Percentiles rank a stretch among this genome's conserved stretches.
Conservation (phyloP, 148 eudicot species). For the Diospyros kaki region DNA sequence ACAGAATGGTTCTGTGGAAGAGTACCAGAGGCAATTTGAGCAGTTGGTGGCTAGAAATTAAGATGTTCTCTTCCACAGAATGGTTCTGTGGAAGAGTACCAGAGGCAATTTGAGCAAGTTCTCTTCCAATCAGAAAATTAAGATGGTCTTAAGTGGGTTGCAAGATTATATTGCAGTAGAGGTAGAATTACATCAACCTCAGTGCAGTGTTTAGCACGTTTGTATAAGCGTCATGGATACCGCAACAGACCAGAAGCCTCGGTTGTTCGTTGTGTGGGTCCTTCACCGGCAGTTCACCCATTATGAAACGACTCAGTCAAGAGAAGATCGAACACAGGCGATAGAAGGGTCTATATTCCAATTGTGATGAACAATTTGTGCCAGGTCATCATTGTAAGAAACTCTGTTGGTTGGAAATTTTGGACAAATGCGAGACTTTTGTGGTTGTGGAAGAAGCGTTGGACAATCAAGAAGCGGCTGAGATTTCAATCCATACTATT, state of each 20-base stretch:
- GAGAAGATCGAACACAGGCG: background rate
- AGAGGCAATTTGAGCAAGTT: too few species aligned
- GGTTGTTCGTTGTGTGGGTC: background rate
- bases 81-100: too few species aligned
- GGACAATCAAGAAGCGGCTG: background rate
- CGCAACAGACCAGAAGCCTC: background rate
- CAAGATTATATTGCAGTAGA: too few species aligned
- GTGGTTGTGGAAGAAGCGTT: background rate
- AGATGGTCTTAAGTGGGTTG: too few species aligned
- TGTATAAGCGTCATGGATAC: too few species aligned
- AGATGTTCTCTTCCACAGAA: too few species aligned
- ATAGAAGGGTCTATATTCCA: conserved; percentile 5
- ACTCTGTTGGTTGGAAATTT: background rate
- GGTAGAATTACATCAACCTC: too few species aligned
- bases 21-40: too few species aligned
- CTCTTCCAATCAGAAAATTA: too few species aligned
- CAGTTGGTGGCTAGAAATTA: too few species aligned
- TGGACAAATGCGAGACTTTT: background rate
- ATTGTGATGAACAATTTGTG: background rate
- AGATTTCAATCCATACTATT: conserved; percentile 12
- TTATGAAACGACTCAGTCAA: background rate
- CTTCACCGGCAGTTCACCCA: background rate
- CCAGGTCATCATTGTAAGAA: background rate
- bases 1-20: too few species aligned
- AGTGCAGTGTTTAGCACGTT: too few species aligned